Conservation (phyloP, 2,329 filamentous ascomycete genomes). For the Hawksworthiomyces lignivorus region DNA sequence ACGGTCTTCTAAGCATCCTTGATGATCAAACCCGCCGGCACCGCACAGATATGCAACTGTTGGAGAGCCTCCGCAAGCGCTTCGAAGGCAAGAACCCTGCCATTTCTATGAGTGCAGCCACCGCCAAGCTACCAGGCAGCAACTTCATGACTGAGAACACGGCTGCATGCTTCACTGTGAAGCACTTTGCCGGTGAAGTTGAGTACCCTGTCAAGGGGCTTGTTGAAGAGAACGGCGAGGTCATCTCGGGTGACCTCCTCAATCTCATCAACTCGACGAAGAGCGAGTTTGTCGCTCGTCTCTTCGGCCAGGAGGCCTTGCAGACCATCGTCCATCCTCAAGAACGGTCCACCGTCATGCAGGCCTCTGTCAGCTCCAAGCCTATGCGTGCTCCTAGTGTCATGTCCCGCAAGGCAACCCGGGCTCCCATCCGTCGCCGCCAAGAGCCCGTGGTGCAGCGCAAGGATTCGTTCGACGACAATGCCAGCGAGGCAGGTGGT, state of each 20-base stretch:
- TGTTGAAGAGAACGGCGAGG: constrained; percentile 91
- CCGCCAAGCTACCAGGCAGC: constrained; percentile 71
- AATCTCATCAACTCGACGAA: constrained; percentile 85
- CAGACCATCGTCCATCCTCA: constrained; percentile 90
- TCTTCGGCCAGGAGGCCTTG: constrained; percentile 93
- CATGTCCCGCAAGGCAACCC: constrained; percentile 61
- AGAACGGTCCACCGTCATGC: constrained; percentile 84
- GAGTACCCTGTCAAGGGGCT: constrained; percentile 85
- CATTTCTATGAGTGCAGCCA: constrained; percentile 70
- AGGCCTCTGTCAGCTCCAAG: constrained; percentile 93
- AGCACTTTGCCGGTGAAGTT: constrained; percentile 93
- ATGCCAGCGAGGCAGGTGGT: constrained; percentile 31
- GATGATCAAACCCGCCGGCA: constrained; percentile 92
- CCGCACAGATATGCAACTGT: constrained; percentile 78
- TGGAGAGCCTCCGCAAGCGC: constrained; percentile 84
- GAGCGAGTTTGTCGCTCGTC: constrained; percentile 77
- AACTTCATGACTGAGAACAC: constrained; percentile 83
- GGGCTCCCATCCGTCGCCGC: constrained; percentile 21
- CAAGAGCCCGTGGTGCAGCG: constrained; percentile 25
- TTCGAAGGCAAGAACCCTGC: constrained; percentile 93
- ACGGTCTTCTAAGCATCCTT: constrained; percentile 86
- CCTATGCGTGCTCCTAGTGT: constrained; percentile 89
- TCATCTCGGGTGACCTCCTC: constrained; percentile 92
- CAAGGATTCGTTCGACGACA: constrained; percentile 37
- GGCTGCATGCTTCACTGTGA: constrained; percentile 76